Percentiles rank a stretch among this genome's conserved stretches.
Conservation (phyloP, 345 rosid species). For the Citrus unshiu region DNA sequence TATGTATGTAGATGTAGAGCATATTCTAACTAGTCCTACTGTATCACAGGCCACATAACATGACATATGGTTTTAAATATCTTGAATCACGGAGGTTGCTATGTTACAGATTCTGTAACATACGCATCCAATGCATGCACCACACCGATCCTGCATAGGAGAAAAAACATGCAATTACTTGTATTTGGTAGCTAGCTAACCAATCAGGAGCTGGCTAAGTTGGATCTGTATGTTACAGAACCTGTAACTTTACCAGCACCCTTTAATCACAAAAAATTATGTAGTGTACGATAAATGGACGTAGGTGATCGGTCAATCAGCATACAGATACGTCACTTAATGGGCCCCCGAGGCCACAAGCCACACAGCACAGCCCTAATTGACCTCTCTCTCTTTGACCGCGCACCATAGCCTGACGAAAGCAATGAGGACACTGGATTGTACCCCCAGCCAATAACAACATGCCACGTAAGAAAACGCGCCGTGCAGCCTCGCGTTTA, state of each 20-base stretch:
- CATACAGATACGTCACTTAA: neutral
- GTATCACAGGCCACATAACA: neutral
- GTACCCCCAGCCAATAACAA: conserved; percentile 6
- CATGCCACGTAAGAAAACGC: conserved; percentile 28
- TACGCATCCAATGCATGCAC: no score
- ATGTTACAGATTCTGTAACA: no score
- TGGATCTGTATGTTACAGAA: no score
- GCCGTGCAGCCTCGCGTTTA: neutral
- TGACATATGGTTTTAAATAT: no score
- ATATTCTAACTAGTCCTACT: neutral
- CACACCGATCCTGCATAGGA: no score
- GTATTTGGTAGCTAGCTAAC: no score
- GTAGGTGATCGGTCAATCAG: neutral
- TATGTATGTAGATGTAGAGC: no score
- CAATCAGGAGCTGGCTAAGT: no score
- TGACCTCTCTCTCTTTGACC: neutral
- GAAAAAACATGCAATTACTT: no score
- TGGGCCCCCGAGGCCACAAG: neutral
- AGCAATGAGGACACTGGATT: conserved; percentile 6
- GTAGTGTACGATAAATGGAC: neutral
- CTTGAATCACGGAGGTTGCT: no score
- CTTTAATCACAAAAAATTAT: no score
- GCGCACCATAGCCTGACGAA: neutral
- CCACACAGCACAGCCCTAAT: neutral
- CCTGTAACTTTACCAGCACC: no score